A percentile compares a stretch with the other conserved stretches of the same genome.
These are phyloP conservation scores for Metschnikowia baotianmanensis DNA, from an alignment of 805 yeast species.

Conservation along the genomic window DNA sequence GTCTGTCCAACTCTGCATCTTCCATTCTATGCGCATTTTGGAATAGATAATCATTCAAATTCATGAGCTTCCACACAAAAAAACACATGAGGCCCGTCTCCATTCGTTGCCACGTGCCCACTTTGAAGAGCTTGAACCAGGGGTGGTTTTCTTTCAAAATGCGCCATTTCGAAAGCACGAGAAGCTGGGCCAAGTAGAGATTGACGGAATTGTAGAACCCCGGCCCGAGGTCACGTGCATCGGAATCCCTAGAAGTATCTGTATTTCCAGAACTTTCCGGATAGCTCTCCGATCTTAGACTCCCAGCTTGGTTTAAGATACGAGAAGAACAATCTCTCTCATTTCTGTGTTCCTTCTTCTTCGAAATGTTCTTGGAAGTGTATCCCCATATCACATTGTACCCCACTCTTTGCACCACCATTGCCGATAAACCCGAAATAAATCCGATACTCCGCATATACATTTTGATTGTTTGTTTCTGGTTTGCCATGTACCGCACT, in stretches of 20 bases:
- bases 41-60: conserved; percentile 32
- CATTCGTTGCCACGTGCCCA: conserved; percentile 30
- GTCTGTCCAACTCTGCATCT: conserved; percentile 9
- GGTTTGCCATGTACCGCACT: conserved; percentile 16
- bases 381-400: too few species aligned
- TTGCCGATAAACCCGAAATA: conserved; percentile 29
- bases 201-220: conserved; percentile 29
- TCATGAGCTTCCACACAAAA: conserved; percentile 39
- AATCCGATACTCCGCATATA: conserved; percentile 37
- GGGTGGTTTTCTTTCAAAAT: conserved; percentile 40
- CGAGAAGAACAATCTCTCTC: too few species aligned
- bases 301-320: too few species aligned
- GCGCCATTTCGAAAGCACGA: conserved; percentile 43
- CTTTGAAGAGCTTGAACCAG: conserved; percentile 24
- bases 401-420: conserved; percentile 21
- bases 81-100: conserved; percentile 35
- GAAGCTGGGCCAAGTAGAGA: conserved; percentile 32
- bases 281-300: too few species aligned
- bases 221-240: conserved; percentile 25
- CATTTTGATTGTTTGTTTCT: conserved; percentile 30
- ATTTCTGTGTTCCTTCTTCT: too few species aligned
- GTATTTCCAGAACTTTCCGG: conserved; percentile 18
- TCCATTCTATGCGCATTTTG: conserved; percentile 16
- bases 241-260: conserved; percentile 4
- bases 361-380: too few species aligned